Conservation (phyloP, 306 rosid species). For the Rosa lucieae region DNA sequence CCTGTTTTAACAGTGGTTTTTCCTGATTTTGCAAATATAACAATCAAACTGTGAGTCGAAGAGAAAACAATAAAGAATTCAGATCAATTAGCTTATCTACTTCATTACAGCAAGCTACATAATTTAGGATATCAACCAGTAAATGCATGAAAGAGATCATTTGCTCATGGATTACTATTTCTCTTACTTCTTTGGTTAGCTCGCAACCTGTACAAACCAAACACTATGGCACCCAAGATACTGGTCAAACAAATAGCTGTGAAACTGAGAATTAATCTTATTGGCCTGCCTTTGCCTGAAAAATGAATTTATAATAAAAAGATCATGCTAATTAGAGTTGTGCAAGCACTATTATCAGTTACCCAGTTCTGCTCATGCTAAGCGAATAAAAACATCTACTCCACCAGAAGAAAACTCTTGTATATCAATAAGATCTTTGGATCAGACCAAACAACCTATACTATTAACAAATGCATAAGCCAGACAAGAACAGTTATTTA, state of each 20-base stretch:
- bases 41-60: background rate
- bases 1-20: background rate
- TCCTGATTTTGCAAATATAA: background rate
- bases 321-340: background rate
- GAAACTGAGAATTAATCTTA: slow-evolving; percentile 14
- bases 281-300: slow-evolving; percentile 14
- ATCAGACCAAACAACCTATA: slow-evolving; percentile 33
- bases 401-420: background rate
- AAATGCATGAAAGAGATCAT: background rate
- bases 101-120: too few species aligned
- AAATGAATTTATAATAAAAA: background rate
- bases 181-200: slow-evolving; percentile 18
- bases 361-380: slow-evolving; percentile 44
- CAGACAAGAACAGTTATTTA: slow-evolving; percentile 35
- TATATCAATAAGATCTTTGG: slow-evolving; percentile 22
- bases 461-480: slow-evolving; percentile 22
- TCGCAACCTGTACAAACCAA: background rate
- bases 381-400: slow-evolving; percentile 9
- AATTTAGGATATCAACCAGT: background rate
- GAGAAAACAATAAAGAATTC: background rate
- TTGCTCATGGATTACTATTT: background rate
- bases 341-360: background rate
- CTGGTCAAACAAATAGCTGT: background rate
- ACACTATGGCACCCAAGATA: background rate
- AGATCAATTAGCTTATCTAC: background rate